These are phyloP conservation scores for Ophiosphaerella narmari DNA, from an alignment of 2,329 filamentous ascomycete species.

Conservation along the genomic window DNA sequence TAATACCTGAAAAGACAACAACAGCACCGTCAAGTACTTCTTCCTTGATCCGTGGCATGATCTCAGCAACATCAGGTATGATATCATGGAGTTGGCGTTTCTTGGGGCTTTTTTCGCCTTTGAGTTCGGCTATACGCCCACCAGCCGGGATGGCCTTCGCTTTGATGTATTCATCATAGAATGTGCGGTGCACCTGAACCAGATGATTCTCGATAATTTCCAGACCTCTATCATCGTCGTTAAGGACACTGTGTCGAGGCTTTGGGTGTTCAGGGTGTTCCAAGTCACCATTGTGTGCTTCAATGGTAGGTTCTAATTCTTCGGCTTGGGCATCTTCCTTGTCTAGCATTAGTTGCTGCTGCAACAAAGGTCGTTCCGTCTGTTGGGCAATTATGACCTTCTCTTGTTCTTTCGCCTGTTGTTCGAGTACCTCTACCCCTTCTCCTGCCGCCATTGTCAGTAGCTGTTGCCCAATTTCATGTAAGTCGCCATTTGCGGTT, in stretches of 20 bases:
- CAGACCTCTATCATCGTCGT: conserved; percentile 87
- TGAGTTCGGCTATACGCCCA: conserved; percentile 56
- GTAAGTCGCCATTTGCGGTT: conserved; percentile 52
- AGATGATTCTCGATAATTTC: conserved; percentile 76
- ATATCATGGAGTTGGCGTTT: conserved; percentile 55
- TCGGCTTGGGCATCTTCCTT: conserved; percentile 72
- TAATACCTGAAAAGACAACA: conserved; percentile 87
- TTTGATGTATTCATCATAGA: conserved; percentile 81
- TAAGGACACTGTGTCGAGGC: conserved; percentile 75
- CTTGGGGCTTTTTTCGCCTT: conserved; percentile 55
- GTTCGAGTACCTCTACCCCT: conserved; percentile 68
- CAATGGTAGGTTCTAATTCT: conserved; percentile 51
- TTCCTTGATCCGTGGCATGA: conserved; percentile 83
- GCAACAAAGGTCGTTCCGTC: conserved; percentile 83
- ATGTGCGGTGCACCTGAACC: conserved; percentile 73
- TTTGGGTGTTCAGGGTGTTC: conserved; percentile 43
- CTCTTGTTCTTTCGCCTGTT: conserved; percentile 84
- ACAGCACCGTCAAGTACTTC: conserved; percentile 74
- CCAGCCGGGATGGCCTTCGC: conserved; percentile 49
- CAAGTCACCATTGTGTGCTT: conserved; percentile 47
- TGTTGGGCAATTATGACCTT: conserved; percentile 87
- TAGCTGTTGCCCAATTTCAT: conserved; percentile 73
- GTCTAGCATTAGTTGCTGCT: conserved; percentile 89
- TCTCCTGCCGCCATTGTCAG: conserved; percentile 76
- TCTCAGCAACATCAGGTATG: conserved; percentile 82